Conservation (phyloP, 352 stramenopile species). For the Phytophthora hybrid region DNA sequence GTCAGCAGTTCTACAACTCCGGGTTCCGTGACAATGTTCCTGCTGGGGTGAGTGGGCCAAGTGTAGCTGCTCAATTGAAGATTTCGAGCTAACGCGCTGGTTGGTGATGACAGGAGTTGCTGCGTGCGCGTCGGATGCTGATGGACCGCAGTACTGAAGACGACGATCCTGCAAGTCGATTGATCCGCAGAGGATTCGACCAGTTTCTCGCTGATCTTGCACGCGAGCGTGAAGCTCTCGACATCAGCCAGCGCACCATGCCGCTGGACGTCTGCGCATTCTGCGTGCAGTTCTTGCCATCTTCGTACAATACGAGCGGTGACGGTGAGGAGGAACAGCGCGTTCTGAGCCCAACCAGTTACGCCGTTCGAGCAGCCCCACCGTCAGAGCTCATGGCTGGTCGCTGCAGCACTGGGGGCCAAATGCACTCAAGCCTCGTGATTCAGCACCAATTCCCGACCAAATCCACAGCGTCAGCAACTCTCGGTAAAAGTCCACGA, state of each 20-base stretch:
- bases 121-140: slow-evolving; percentile 65
- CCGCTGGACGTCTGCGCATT: slow-evolving; percentile 61
- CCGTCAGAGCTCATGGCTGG: slow-evolving; percentile 18
- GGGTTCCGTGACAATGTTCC: slow-evolving; percentile 60
- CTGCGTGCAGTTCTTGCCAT: slow-evolving; percentile 62
- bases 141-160: slow-evolving; percentile 47
- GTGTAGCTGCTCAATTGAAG: not conserved
- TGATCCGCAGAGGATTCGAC: slow-evolving; percentile 50
- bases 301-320: slow-evolving; percentile 46
- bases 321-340: slow-evolving; percentile 33
- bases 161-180: slow-evolving; percentile 15
- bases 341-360: slow-evolving; percentile 9
- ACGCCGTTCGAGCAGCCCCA: slow-evolving; percentile 13
- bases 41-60: slow-evolving; percentile 41
- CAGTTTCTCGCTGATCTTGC: slow-evolving; percentile 59
- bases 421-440: slow-evolving; percentile 53
- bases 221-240: slow-evolving; percentile 35
- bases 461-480: not conserved
- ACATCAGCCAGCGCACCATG: slow-evolving; percentile 34
- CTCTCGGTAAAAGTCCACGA: slow-evolving; percentile 14
- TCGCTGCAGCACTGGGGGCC: slow-evolving; percentile 9
- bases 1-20: slow-evolving; percentile 56
- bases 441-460: slow-evolving; percentile 64
- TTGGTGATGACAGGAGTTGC: slow-evolving; percentile 45
- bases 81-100: slow-evolving; percentile 12